A percentile compares a stretch with the other conserved stretches of the same genome.
These are phyloP conservation scores for Citeromyces hawaiiensis DNA, from an alignment of 1,139 yeast species.

Conservation along the genomic window DNA sequence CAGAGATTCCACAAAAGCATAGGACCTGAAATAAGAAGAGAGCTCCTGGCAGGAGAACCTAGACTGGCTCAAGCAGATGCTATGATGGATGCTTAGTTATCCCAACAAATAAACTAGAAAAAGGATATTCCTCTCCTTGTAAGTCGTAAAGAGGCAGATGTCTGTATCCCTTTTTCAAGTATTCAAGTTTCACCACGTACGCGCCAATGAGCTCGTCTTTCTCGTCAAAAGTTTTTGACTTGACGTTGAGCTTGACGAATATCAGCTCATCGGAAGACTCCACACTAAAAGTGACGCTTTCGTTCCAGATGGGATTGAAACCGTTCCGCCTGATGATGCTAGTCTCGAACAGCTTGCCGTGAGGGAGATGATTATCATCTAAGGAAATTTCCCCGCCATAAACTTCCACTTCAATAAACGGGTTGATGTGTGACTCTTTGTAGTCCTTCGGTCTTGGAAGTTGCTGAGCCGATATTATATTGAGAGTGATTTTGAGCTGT, in stretches of 20 bases:
- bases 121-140: slow-evolving; percentile 72
- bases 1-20: slow-evolving; percentile 81
- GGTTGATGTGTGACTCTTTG: slow-evolving; percentile 24
- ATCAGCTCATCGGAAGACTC: slow-evolving; percentile 27
- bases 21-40: slow-evolving; percentile 92
- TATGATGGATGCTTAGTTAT: slow-evolving; percentile 1
- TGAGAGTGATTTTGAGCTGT: slow-evolving; percentile 19
- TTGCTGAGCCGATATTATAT: slow-evolving; percentile 74
- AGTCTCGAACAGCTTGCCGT: slow-evolving; percentile 18
- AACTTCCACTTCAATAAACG: slow-evolving; percentile 45
- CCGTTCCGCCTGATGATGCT: slow-evolving; percentile 45
- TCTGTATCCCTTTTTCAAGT: slow-evolving; percentile 64
- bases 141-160: slow-evolving; percentile 64
- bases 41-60: slow-evolving; percentile 62
- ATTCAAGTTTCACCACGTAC: slow-evolving; percentile 36
- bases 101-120: slow-evolving; percentile 61
- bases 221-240: slow-evolving; percentile 16
- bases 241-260: slow-evolving; percentile 38
- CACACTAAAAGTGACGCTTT: slow-evolving; percentile 23
- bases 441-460: slow-evolving; percentile 51
- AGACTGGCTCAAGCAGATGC: slow-evolving; percentile 15
- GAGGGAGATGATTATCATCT: neutral
- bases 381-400: slow-evolving; percentile 21
- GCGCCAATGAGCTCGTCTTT: slow-evolving; percentile 32
- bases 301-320: slow-evolving; percentile 77